These are phyloP conservation scores for Petunia hybrid DNA, from an alignment of 305 asterid species.

Conservation along the genomic window DNA sequence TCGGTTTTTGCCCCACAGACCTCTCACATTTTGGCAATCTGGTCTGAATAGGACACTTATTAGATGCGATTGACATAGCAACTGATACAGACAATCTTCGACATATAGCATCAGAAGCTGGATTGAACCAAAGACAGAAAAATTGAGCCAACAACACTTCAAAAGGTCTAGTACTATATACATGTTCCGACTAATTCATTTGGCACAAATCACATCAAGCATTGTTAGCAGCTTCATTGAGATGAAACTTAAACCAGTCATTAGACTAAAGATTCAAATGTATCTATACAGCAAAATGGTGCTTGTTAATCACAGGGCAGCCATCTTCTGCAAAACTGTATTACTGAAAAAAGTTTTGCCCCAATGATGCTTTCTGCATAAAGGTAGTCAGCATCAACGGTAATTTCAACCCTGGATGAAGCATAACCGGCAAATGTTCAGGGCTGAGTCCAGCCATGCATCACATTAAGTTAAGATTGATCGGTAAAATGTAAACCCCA, in stretches of 20 bases:
- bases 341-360: neutral
- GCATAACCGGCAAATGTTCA: constrained; percentile 10
- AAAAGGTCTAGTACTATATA: constrained; percentile 9
- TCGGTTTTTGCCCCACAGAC: too few species aligned
- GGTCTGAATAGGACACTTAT: neutral
- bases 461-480: constrained; percentile 27
- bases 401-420: constrained; percentile 26
- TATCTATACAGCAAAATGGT: constrained; percentile 55
- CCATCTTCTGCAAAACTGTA: constrained; percentile 47
- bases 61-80: neutral
- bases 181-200: constrained; percentile 22
- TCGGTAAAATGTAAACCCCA: neutral
- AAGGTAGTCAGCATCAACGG: neutral
- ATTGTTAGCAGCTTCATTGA: neutral
- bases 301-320: constrained; percentile 46
- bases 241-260: constrained; percentile 34
- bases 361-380: constrained; percentile 34
- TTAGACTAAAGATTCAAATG: constrained; percentile 31
- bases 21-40: too few species aligned
- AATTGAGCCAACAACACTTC: neutral
- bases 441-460: constrained; percentile 1
- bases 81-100: neutral
- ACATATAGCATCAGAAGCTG: neutral
- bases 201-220: neutral
- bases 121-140: neutral